Evolutionary conservation across 2,329 filamentous ascomycete genomes (phyloP), one percentile per base, ranked within the genome.

Genomic region (Calonectria pseudoreteaudii): DNA sequence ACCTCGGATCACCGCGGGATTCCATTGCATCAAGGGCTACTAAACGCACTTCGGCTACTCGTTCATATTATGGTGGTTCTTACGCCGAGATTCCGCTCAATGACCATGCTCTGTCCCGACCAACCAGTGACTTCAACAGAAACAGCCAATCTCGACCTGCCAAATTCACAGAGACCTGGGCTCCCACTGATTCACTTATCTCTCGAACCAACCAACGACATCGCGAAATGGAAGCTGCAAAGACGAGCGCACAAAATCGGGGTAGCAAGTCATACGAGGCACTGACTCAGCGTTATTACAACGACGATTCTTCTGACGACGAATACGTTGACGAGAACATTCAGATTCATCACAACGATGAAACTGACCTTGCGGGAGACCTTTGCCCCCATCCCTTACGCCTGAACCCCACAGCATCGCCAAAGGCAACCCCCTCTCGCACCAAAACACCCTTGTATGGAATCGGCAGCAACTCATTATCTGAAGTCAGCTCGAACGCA

Each of bases 81-180:
- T 92, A 92, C 79, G 81, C 84, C 3, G 88, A 89, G 75, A 80
- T 92, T 11, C 85, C 90, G 2, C 82, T 88, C 2, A 82, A 84
- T 52, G 88, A 90, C 2, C 76, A 80, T 5, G 77, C 70, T 38
- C 77, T 81, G 26, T 77, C 83, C 38, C 80, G 78, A 20, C 76
- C 76, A 62, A 66, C 79, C 49, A 75, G 78, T 77, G 74, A 73
- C 38, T 74, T 78, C 60, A 76, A 76, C 64, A 72, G 73, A 36
- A 62, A 73, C 31, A 76, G 83, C 56, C 85, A 84, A 23, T 80
- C 79, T 41, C 87, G 88, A 38, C 76, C 83, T 1, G 84, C 86
- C 52, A 87, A 84, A 75, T 90, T 90, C 77, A 90, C 87, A 7
- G 90, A 91, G 78, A 86, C 88, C 0, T 91, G 90, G 90, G 86